Conservation (phyloP, 768 basidiomycete species). For the Podaxis mareebaensis region DNA sequence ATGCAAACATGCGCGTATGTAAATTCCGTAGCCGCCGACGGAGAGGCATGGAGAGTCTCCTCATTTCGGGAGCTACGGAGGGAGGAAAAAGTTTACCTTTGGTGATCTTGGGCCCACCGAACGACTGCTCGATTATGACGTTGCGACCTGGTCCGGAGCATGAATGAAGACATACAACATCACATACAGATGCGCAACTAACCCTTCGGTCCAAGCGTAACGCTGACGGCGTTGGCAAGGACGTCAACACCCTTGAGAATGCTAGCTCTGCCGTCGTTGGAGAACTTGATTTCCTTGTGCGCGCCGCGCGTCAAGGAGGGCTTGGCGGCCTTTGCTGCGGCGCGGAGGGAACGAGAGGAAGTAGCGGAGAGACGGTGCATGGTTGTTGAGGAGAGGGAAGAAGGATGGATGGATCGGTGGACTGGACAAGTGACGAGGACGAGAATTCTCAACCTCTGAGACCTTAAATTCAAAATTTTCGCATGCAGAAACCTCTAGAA, state of each 20-base stretch:
- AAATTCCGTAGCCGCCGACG: neutral
- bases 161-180: constrained; percentile 12
- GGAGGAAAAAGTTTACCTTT: constrained; percentile 60
- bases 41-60: neutral
- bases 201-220: constrained; percentile 97
- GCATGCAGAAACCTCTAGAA: constrained; percentile 14
- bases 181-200: constrained; percentile 15
- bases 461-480: constrained; percentile 8
- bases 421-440: neutral
- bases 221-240: constrained; percentile 94
- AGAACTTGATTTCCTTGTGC: constrained; percentile 97
- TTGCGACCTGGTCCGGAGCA: constrained; percentile 68
- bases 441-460: neutral
- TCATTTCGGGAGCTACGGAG: neutral
- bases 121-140: constrained; percentile 96
- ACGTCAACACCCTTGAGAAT: constrained; percentile 96
- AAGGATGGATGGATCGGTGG: neutral
- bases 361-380: constrained; percentile 76
- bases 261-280: constrained; percentile 90
- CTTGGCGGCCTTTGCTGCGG: constrained; percentile 55
- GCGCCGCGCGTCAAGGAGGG: constrained; percentile 64
- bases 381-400: constrained; percentile 21
- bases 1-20: neutral
- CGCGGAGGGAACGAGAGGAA: constrained; percentile 68
- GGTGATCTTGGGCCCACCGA: constrained; percentile 91